Base-by-base conservation (phyloP, 768 basidiomycete genomes). In the Pisolithus albus region DNA sequence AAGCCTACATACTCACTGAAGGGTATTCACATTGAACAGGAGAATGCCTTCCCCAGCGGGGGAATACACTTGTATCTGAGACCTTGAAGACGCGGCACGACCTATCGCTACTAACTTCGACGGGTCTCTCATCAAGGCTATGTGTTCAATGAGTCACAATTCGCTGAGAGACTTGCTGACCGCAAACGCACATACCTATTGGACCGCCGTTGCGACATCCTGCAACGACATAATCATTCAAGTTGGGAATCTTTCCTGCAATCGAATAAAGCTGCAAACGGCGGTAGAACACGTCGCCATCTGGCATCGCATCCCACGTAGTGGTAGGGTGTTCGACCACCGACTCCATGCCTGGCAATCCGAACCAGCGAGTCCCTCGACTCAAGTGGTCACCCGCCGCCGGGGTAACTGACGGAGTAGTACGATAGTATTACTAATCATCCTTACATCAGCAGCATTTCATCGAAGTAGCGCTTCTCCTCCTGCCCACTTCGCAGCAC, bases 221-320 rank as follows among this genome's bases (percentile, higher is more conserved):
- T 23, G 88, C 84, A 36, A 92, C 69, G 49, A 88, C 71, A 64
- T 86, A 90, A 67, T 95, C 90, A 18, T 75, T 73, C 26, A 98
- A 70, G 65, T 88, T 80, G 3, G 85, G 84, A 5, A 91, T 72
- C 60, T 86, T 87, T 59, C 86, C 92, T 11, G 82, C 75, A 50
- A 91, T 81, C 1, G 86, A 81, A 64, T 97, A 98, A 21, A 92
- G 74, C 55, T 87, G 86, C 58, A 92, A 83, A 50, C 86, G 77
- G 63, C 86, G 74, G 63, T 97, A 97, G 72, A 96, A 98, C 30
- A 86, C 88, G 59, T 75, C 83, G 23, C 87, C 88, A 61, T 88
- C 82, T 65, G 85, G 80, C 84, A 96, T 90, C 40, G 93, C 80
- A 66, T 94, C 85, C 95, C 95, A 98, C 68, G 81, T 78, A 28